Evolutionary conservation across 2,329 filamentous ascomycete species (phyloP), one percentile per base, ranked within the genome.

Genomic region (Chaetoscypha palmicola): DNA sequence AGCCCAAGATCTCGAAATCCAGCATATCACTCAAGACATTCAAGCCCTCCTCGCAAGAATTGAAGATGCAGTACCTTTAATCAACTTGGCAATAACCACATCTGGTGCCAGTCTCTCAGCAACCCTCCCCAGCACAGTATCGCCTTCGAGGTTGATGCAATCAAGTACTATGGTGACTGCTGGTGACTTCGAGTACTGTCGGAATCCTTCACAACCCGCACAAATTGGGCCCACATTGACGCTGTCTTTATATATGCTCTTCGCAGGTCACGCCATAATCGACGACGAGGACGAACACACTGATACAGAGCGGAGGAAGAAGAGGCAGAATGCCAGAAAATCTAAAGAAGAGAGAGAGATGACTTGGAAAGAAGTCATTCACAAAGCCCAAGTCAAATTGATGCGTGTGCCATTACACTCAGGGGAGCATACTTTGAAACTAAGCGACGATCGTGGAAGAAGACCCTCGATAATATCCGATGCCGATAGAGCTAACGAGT

Each of bases 331-430:
- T 16, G 2, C 28, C 4, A 3, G 22, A 12, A 35, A 20, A 16
- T 32, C 52, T 57, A 7, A 51, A 41, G 28, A 43, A 50, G 30
- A 54, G 55, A 41, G 55, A 59, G 34, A 37, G 4, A 57, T 88
- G 0, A 84, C 90, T 1, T 97, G 92, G 92, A 92, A 97, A 61
- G 91, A 98, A 62, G 89, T 94, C 31, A 82, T 96, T 48, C 90
- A 97, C 68, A 98, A 97, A 63, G 86, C 89, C 14, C 78, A 81
- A 30, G 79, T 96, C 10, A 87, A 89, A 46, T 70, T 98, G 16
- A 45, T 63, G 47, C 51, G 61, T 26, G 46, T 58, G 28, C 58
- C 60, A 47, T 41, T 60, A 10, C 26, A 50, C 33, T 36, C 21
- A 5, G 10, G 43, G 5, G 37, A n/a, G 2, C 23, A 26, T 19